Conservation (phyloP, 2,329 filamentous ascomycete species). For the Beauveria sp. region DNA sequence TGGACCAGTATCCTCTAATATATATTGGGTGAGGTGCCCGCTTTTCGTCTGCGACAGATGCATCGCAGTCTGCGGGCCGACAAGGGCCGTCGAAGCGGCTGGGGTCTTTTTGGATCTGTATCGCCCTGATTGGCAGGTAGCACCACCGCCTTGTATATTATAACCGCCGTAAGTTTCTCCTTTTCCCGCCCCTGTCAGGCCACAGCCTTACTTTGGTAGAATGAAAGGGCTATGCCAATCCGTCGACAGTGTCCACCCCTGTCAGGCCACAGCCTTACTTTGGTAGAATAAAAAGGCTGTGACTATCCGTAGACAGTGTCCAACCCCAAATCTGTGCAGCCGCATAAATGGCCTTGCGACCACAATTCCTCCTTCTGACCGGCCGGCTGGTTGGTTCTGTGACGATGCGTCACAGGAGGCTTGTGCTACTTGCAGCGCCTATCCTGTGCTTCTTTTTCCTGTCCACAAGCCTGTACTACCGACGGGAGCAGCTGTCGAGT, state of each 20-base stretch:
- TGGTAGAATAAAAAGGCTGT: neutral
- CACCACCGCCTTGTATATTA: neutral
- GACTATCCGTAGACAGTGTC: neutral
- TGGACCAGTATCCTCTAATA: neutral
- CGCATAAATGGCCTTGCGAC: neutral
- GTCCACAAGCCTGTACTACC: neutral
- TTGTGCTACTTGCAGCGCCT: neutral
- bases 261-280: neutral
- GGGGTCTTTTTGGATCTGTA: neutral
- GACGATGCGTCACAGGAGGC: neutral
- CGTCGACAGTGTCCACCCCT: neutral
- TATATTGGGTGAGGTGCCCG: neutral
- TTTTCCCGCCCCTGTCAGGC: too few species aligned
- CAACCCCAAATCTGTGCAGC: neutral
- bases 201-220: neutral
- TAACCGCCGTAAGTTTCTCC: conserved; percentile 24
- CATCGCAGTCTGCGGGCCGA: neutral
- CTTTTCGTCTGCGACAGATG: neutral
- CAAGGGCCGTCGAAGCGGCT: neutral
- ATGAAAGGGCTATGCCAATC: neutral
- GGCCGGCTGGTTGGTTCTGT: neutral
- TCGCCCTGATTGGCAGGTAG: neutral
- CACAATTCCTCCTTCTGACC: neutral
- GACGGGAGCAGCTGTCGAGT: neutral
- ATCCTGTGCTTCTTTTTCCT: neutral